Evolutionary conservation across 177 flowering plant genomes (phyloP).

Genomic region (Tripterygium wilfordii): DNA sequence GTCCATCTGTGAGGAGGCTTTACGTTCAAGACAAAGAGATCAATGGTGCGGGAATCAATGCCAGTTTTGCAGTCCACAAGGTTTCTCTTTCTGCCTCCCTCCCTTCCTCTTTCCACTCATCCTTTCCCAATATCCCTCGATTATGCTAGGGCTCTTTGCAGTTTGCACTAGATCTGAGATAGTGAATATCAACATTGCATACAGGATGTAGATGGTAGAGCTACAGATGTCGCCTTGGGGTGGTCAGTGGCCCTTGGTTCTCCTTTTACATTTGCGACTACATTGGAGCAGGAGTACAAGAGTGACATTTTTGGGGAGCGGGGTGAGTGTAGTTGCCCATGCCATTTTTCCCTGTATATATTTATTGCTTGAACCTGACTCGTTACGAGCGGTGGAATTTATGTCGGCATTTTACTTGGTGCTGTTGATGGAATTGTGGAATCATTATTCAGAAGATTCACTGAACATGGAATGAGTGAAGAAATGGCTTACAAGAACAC

Average conservation of each 20-base stretch:
- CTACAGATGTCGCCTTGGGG: conserved; percentile 86
- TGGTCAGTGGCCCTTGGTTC: conserved; percentile 98
- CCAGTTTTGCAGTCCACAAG: conserved; percentile 97
- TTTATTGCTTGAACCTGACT: neutral
- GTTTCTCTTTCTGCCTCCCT: conserved; percentile 17
- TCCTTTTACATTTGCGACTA: conserved; percentile 95
- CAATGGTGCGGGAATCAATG: conserved; percentile 93
- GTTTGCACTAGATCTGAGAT: too few relatives aligned
- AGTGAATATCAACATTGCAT: conserved; percentile 4
- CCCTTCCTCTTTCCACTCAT: neutral
- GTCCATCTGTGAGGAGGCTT: conserved; percentile 93
- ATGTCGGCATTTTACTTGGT: conserved; percentile 81
- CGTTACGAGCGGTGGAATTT: neutral
- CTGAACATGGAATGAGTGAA: conserved; percentile 86
- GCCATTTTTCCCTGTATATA: neutral
- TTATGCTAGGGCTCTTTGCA: neutral
- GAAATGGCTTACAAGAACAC: conserved; percentile 89
- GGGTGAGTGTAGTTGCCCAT: conserved; percentile 31
- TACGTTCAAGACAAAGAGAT: conserved; percentile 92
- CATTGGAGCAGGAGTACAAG: conserved; percentile 89
- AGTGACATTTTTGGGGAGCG: conserved; percentile 98
- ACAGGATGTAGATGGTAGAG: conserved; percentile 97
- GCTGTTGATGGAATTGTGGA: conserved; percentile 98
- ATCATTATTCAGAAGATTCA: conserved; percentile 81
- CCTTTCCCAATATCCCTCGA: neutral